Evolutionary conservation across 495 filamentous ascomycete genomes (phyloP).

Genomic region (Lasiosphaeriaceae sp.): DNA sequence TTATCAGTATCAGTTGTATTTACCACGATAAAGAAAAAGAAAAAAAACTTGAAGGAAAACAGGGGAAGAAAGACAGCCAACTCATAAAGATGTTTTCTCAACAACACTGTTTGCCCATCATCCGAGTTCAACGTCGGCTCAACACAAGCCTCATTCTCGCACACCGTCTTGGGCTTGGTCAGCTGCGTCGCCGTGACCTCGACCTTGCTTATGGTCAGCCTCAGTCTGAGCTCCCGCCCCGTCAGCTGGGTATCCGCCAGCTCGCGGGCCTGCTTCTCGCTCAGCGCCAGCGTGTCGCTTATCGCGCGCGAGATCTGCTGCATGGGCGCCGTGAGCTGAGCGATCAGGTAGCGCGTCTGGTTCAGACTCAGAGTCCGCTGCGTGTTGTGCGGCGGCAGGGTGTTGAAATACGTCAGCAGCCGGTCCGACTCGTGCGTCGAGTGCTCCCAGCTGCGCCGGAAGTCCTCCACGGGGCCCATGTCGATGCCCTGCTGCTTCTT

Average conservation of each 20-base stretch:
- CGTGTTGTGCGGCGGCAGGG: slow-evolving; percentile 27
- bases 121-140: slow-evolving; percentile 2
- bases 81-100: too few species aligned
- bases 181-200: too few species aligned
- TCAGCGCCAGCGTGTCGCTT: slow-evolving; percentile 25
- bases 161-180: not conserved
- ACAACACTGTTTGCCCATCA: slow-evolving; percentile 10
- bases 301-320: slow-evolving; percentile 33
- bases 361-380: slow-evolving; percentile 38
- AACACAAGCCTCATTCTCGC: not conserved
- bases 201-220: slow-evolving; percentile 3
- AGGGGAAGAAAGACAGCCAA: too few species aligned
- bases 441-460: slow-evolving; percentile 34
- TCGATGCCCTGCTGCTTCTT: slow-evolving; percentile 28
- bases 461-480: slow-evolving; percentile 31
- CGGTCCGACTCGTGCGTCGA: slow-evolving; percentile 29
- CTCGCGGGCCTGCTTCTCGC: slow-evolving; percentile 21
- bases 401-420: slow-evolving; percentile 27
- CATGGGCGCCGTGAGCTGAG: slow-evolving; percentile 35
- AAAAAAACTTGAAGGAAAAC: too few species aligned
- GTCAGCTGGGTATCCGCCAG: slow-evolving; percentile 20
- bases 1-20: too few species aligned
- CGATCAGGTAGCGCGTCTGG: slow-evolving; percentile 32
- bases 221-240: slow-evolving; percentile 17
- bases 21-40: too few species aligned